A percentile compares a stretch with the other conserved stretches of the same genome.
Evolutionary conservation across 2,329 filamentous ascomycete species (phyloP).

Genomic region (Alternaria arbusti): DNA sequence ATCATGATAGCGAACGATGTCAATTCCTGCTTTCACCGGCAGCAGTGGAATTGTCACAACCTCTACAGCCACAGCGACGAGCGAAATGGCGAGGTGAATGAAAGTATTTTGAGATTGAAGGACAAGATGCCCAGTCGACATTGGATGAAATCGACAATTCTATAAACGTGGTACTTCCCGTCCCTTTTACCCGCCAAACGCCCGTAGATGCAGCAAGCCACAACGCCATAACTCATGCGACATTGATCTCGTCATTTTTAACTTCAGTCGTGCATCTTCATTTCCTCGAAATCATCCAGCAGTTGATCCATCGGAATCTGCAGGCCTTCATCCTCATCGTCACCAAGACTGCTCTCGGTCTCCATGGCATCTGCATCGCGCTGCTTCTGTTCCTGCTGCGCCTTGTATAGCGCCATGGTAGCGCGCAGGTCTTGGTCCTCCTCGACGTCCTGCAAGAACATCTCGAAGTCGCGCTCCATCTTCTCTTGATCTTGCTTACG

Average conservation of each 20-base stretch:
- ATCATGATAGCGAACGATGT: not conserved
- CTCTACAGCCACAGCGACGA: not conserved
- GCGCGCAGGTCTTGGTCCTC: constrained; percentile 88
- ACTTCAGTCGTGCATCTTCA: constrained; percentile 67
- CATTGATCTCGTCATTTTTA: not conserved
- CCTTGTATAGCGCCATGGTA: constrained; percentile 86
- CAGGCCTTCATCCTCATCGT: constrained; percentile 61
- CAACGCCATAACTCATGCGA: constrained; percentile 4
- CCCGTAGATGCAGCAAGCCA: constrained; percentile 8
- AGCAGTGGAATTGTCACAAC: not conserved
- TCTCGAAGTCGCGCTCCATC: constrained; percentile 92
- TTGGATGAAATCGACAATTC: not conserved
- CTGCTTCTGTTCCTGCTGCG: constrained; percentile 60
- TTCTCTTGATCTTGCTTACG: constrained; percentile 87
- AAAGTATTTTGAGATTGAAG: not conserved
- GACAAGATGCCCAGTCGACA: not conserved
- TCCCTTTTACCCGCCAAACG: constrained; percentile 4
- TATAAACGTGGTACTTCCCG: not conserved
- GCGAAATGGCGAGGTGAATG: not conserved
- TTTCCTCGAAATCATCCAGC: constrained; percentile 91
- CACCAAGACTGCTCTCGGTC: constrained; percentile 63
- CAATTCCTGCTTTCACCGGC: not conserved
- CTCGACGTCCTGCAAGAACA: constrained; percentile 96
- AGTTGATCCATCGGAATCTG: constrained; percentile 64
- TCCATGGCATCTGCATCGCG: constrained; percentile 71